Evolutionary conservation across 2,329 filamentous ascomycete genomes (phyloP), one percentile per base, ranked within the genome.

Genomic region (Hymenoscyphus fructigenus): DNA sequence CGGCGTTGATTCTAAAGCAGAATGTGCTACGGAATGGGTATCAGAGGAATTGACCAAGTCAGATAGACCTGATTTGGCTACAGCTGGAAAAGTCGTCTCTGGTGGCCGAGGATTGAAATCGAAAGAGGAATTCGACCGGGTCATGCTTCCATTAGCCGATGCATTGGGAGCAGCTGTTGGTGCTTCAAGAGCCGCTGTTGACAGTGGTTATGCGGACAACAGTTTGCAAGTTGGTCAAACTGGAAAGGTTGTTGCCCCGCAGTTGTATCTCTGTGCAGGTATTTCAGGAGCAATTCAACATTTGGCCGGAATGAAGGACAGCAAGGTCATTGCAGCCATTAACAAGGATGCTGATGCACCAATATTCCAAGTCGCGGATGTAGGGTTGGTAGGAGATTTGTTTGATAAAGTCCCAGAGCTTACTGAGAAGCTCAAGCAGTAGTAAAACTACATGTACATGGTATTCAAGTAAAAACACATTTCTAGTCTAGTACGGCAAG

Each of bases 261-360:
- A 99, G 79, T 82, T 99, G 67, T 99, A 99, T 77, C 85, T 99
- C 71, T 96, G 93, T 62, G 93, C 94, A 14, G 95, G 95, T 75
- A 98, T 99, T 73, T 97, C 92, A 9, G 95, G 95, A 62, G 95
- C 95, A 26, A 99, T 99, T 72, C 95, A 99, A 81, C 95, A 99
- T 83, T 80, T 99, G 79, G 95, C 95, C 36, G 95, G 95, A 76
- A 99, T 99, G 95, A 99, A 99, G 85, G 95, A 99, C 77, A 97
- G 93, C 83, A 99, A 99, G 83, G 95, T 99, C 65, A 99, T 99
- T 81, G 95, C 94, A 26, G 92, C 92, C 15, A 98, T 99, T 76
- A 99, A 99, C 84, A 99, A 99, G 83, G 95, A 99, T 76, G 83
- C 88, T 4, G 95, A 99, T 79, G 95, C 95, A 64, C 95, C 95